Conservation (phyloP, 352 stramenopile genomes). For the Ophiocytium majus region DNA sequence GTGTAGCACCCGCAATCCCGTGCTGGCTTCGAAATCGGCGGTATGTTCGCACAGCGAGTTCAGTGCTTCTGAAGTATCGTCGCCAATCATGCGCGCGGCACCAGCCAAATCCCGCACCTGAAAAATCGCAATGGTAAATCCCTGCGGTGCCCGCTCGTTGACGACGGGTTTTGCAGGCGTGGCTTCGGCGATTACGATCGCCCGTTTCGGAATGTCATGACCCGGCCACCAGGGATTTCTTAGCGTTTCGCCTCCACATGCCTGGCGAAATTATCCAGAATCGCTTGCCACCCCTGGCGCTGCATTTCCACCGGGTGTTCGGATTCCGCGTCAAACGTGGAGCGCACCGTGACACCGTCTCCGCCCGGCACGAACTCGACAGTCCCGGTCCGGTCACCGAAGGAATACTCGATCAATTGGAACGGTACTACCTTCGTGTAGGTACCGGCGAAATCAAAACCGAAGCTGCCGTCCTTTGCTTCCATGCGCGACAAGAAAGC, state of each 20-base stretch:
- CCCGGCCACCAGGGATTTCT: too few relatives aligned
- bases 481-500: background rate
- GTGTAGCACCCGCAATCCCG: too few relatives aligned
- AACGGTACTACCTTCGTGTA: background rate
- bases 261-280: background rate
- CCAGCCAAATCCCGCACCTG: too few relatives aligned
- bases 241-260: background rate
- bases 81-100: too few relatives aligned
- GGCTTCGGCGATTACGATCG: too few relatives aligned
- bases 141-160: too few relatives aligned
- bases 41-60: too few relatives aligned
- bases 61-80: too few relatives aligned
- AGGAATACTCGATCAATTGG: background rate
- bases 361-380: background rate
- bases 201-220: too few relatives aligned
- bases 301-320: conserved; percentile 1
- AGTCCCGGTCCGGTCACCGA: background rate
- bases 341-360: background rate
- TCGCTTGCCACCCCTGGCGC: background rate
- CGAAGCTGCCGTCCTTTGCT: conserved; percentile 3
- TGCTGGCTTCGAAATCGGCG: too few relatives aligned
- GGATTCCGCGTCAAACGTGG: background rate
- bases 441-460: conserved; percentile 2
- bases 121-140: too few relatives aligned
- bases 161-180: too few relatives aligned